phyloP scores from a whole-genome alignment of 148 eudicot species.

The Pouteria glomerata region DNA sequence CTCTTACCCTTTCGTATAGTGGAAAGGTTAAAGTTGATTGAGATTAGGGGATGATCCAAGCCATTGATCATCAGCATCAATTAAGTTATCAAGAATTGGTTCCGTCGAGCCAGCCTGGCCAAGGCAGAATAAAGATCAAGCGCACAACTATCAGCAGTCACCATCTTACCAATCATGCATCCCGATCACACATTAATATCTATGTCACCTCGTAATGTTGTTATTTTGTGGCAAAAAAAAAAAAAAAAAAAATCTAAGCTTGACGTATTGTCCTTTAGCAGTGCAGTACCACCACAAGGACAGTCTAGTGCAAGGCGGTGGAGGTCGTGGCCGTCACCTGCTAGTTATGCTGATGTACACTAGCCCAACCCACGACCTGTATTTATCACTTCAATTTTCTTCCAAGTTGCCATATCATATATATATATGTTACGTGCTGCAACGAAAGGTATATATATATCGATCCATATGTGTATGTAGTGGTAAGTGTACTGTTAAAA shows the following conservation, averaged over 20 bases:
- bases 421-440: no score
- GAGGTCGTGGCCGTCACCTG: not conserved
- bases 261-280: not conserved
- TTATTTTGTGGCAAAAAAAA: not conserved
- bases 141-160: not conserved
- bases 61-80: not conserved
- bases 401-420: not conserved
- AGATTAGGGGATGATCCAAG: not conserved
- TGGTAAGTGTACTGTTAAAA: no score
- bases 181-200: not conserved
- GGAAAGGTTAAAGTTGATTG: constrained; percentile 7
- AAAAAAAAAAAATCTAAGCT: not conserved
- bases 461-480: no score
- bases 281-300: not conserved
- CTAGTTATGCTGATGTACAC: not conserved
- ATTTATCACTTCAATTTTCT: no score
- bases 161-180: not conserved
- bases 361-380: not conserved
- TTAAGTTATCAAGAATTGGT: not conserved
- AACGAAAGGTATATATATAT: no score
- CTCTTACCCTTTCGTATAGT: not conserved
- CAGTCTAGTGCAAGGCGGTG: not conserved
- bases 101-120: not conserved
- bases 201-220: not conserved
- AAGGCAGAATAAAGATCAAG: not conserved